A percentile compares a stretch with the other conserved stretches of the same genome.
Evolutionary conservation across 257 asterid species (phyloP).

Genomic region (Buddleja alternifolia): DNA sequence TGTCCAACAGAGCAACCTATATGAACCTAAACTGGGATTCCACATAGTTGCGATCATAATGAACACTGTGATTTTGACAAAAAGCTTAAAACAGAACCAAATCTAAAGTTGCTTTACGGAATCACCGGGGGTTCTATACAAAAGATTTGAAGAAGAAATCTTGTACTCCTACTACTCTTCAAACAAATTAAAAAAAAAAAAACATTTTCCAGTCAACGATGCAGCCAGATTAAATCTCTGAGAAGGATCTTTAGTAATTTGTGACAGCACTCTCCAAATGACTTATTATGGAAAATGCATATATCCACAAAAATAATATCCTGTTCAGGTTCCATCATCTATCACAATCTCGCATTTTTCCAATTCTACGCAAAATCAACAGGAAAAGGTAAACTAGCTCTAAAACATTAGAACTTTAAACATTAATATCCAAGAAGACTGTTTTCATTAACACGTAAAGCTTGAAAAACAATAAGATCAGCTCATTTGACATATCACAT

Average conservation of each 20-base stretch:
- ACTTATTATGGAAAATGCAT: constrained; percentile 7
- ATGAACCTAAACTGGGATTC: not conserved
- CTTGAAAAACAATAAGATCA: constrained; percentile 3
- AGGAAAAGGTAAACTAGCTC: not conserved
- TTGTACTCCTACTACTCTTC: not conserved
- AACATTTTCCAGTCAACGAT: not conserved
- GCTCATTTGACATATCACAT: constrained; percentile 21
- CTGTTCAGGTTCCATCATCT: not conserved
- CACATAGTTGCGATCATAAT: not conserved
- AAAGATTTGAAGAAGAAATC: not conserved
- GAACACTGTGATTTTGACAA: not conserved
- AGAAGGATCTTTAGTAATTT: not conserved
- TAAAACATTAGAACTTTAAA: not conserved
- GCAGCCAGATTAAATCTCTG: constrained; percentile 7
- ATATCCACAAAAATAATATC: constrained; percentile 15
- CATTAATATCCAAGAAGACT: not conserved
- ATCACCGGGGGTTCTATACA: not conserved
- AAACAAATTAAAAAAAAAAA: not conserved
- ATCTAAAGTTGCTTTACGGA: not conserved
- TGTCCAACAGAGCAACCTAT: not conserved
- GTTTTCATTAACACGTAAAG: constrained; percentile 14
- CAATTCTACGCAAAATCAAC: not conserved
- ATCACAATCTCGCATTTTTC: not conserved
- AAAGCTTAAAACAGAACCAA: constrained; percentile 6
- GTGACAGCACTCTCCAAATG: constrained; percentile 11